These are phyloP conservation scores for Daldinia eschscholtzii DNA, from an alignment of 2,329 filamentous ascomycete species.

Conservation along the genomic window DNA sequence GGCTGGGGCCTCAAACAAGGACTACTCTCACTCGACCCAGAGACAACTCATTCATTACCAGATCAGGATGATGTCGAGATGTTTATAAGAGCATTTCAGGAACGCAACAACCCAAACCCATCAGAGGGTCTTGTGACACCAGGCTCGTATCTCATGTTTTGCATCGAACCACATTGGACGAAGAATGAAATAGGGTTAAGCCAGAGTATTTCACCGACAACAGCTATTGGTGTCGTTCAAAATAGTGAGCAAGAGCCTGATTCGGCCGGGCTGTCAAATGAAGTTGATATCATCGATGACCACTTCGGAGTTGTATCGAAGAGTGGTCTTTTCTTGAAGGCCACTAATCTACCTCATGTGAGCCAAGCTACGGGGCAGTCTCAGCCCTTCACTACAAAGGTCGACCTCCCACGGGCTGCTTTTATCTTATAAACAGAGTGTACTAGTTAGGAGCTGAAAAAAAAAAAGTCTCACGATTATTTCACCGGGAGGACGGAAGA, in stretches of 20 bases:
- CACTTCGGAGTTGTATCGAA: constrained; percentile 75
- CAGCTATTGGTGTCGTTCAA: constrained; percentile 47
- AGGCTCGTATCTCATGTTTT: constrained; percentile 76
- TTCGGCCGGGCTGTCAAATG: constrained; percentile 41
- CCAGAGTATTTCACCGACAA: constrained; percentile 29
- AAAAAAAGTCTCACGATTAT: not conserved
- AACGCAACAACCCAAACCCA: constrained; percentile 50
- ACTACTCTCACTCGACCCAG: constrained; percentile 81
- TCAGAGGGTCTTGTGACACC: constrained; percentile 70
- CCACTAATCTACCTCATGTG: constrained; percentile 21
- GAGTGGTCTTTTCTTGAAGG: constrained; percentile 66
- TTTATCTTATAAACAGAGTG: constrained; percentile 34
- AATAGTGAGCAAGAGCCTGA: constrained; percentile 37
- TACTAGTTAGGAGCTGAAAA: not conserved
- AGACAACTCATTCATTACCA: constrained; percentile 64
- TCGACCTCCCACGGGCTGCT: constrained; percentile 48
- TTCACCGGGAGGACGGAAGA: not conserved
- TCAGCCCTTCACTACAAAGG: constrained; percentile 48
- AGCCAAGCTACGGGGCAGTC: constrained; percentile 9
- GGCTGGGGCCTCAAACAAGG: constrained; percentile 88
- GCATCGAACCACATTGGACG: constrained; percentile 58
- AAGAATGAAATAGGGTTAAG: constrained; percentile 31
- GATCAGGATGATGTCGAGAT: constrained; percentile 66
- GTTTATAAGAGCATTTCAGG: constrained; percentile 65
- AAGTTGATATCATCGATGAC: constrained; percentile 49